These are phyloP conservation scores for Microcera coccophila DNA, from an alignment of 2,329 filamentous ascomycete species.

Conservation along the genomic window DNA sequence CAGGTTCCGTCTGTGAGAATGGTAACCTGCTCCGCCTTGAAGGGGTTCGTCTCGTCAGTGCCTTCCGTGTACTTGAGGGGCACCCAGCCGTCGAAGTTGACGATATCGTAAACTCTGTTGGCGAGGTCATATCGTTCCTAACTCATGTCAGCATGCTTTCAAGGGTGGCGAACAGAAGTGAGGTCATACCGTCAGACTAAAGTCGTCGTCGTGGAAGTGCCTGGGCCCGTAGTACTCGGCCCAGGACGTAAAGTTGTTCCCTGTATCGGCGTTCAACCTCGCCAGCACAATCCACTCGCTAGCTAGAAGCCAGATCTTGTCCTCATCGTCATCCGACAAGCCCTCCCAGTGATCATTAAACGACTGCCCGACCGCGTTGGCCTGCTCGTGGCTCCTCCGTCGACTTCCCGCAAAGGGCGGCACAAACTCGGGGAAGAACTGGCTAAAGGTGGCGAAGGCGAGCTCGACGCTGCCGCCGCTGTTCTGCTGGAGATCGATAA, in stretches of 20 bases:
- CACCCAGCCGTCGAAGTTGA: slow-evolving; percentile 1
- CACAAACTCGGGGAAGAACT: slow-evolving; percentile 2
- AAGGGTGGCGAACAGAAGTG: no score
- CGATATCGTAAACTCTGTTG: not conserved
- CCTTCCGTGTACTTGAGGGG: not conserved
- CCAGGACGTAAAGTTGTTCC: slow-evolving; percentile 2
- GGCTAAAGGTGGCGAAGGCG: slow-evolving; percentile 3
- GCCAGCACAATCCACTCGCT: slow-evolving; percentile 3
- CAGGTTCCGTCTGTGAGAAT: slow-evolving; percentile 54
- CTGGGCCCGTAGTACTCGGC: slow-evolving; percentile 3
- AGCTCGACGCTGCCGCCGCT: not conserved
- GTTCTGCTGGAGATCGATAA: slow-evolving; percentile 6
- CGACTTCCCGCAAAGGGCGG: slow-evolving; percentile 2
- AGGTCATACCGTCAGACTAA: not conserved
- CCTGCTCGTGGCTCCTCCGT: slow-evolving; percentile 1
- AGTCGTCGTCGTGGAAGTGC: slow-evolving; percentile 1
- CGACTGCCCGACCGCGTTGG: not conserved
- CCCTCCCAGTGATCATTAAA: not conserved
- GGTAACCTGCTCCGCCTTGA: slow-evolving; percentile 36
- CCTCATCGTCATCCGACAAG: not conserved
- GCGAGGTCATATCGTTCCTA: slow-evolving; percentile 4
- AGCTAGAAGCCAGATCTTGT: not conserved
- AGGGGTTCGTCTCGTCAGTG: not conserved
- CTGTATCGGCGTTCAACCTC: slow-evolving; percentile 1
- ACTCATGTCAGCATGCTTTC: not conserved